Evolutionary conservation across 2,329 filamentous ascomycete species (phyloP).

Genomic region (Acephala macrosclerotiorum): DNA sequence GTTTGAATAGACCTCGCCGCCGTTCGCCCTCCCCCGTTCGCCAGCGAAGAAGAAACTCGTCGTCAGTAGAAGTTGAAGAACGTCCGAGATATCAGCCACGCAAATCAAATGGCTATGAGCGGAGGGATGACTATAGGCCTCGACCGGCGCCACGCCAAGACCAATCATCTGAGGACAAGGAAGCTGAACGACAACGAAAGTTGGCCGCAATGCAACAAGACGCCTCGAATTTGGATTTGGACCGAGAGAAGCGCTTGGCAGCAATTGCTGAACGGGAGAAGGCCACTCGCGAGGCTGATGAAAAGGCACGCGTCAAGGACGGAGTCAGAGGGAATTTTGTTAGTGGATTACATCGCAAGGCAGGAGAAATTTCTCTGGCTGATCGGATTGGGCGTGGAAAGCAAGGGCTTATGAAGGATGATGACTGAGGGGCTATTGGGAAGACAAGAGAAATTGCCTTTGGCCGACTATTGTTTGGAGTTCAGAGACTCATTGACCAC

Average conservation of each 20-base stretch:
- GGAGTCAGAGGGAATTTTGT: conserved; percentile 71
- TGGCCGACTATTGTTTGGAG: background rate
- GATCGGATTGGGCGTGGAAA: conserved; percentile 59
- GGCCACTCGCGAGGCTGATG: conserved; percentile 70
- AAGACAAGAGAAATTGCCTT: no score
- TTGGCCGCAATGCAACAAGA: conserved; percentile 78
- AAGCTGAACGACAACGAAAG: conserved; percentile 69
- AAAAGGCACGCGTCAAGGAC: conserved; percentile 66
- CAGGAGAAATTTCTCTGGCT: conserved; percentile 57
- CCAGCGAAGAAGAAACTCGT: conserved; percentile 23
- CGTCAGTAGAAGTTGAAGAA: conserved; percentile 26
- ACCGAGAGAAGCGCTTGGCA: conserved; percentile 72
- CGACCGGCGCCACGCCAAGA: conserved; percentile 32
- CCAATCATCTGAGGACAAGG: conserved; percentile 44
- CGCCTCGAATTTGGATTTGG: conserved; percentile 73
- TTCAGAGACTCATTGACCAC: background rate
- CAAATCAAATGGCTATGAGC: conserved; percentile 28
- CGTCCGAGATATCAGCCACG: conserved; percentile 13
- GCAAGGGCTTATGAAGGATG: conserved; percentile 55
- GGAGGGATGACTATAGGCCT: conserved; percentile 38
- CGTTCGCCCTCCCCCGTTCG: background rate
- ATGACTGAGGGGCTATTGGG: conserved; percentile 37
- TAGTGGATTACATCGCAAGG: conserved; percentile 67
- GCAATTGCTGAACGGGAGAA: conserved; percentile 72
- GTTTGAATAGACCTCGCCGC: conserved; percentile 41